A percentile compares a stretch with the other conserved stretches of the same genome.
These are phyloP conservation scores for Candida sanyaensis DNA, from an alignment of 1,139 yeast genomes.

Conservation along the genomic window DNA sequence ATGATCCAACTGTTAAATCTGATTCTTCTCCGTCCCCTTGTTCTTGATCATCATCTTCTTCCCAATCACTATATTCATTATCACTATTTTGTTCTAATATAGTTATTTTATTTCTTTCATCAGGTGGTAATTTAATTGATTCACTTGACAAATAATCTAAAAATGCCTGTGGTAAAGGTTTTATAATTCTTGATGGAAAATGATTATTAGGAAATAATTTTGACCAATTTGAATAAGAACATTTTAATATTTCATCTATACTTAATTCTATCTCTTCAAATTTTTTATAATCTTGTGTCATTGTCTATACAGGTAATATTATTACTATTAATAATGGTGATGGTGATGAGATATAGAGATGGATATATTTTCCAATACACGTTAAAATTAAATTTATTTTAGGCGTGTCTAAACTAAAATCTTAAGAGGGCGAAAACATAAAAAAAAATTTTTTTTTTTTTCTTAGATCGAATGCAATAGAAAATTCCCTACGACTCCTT, in stretches of 20 bases:
- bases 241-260: conserved; percentile 56
- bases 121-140: conserved; percentile 68
- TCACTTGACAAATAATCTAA: conserved; percentile 73
- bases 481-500: neutral
- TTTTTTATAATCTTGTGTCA: conserved; percentile 16
- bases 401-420: too few species aligned
- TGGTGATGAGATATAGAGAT: too few species aligned
- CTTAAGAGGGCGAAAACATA: too few species aligned
- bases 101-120: conserved; percentile 18
- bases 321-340: too few species aligned
- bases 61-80: conserved; percentile 76
- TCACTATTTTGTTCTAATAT: conserved; percentile 47
- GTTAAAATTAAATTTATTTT: too few species aligned
- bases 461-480: too few species aligned
- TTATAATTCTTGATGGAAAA: conserved; percentile 56
- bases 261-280: conserved; percentile 43
- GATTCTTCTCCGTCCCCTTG: neutral
- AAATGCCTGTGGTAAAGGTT: conserved; percentile 68
- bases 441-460: too few species aligned
- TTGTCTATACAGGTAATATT: neutral
- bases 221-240: conserved; percentile 79
- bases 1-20: conserved; percentile 21
- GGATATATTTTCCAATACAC: too few species aligned
- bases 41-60: conserved; percentile 29
- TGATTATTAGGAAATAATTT: conserved; percentile 49